A percentile compares a stretch with the other conserved stretches of the same genome.
phyloP scores from a whole-genome alignment of 495 filamentous ascomycete genomes.

The Penicillium waksmanii region DNA sequence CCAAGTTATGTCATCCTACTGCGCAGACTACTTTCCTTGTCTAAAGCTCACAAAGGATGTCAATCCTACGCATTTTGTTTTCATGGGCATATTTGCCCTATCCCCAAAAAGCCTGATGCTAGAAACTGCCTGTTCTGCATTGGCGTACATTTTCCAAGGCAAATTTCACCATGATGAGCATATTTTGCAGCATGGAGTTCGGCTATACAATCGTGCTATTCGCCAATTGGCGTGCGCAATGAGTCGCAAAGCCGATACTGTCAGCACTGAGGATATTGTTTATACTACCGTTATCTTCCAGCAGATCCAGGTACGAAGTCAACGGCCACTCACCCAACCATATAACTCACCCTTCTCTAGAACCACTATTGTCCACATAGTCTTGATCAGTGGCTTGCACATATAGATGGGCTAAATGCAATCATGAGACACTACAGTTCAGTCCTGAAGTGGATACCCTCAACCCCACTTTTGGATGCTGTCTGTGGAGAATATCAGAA shows the following conservation, averaged over 20 bases:
- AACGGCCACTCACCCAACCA: not conserved
- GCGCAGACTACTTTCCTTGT: not conserved
- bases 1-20: not conserved
- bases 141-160: not conserved
- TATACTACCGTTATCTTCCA: not conserved
- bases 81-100: not conserved
- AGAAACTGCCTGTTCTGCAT: not conserved
- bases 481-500: not conserved
- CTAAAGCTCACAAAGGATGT: not conserved
- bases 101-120: not conserved
- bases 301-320: not conserved
- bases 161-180: not conserved
- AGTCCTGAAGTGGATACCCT: not conserved
- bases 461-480: not conserved
- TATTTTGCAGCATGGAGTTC: not conserved
- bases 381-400: not conserved
- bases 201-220: not conserved
- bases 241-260: not conserved
- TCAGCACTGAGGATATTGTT: not conserved
- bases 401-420: not conserved
- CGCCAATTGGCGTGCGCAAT: not conserved
- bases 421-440: not conserved
- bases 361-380: not conserved
- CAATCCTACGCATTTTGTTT: not conserved
- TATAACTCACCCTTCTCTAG: not conserved